phyloP scores from a whole-genome alignment of 768 basidiomycete species.

The Amanita rimosa region DNA sequence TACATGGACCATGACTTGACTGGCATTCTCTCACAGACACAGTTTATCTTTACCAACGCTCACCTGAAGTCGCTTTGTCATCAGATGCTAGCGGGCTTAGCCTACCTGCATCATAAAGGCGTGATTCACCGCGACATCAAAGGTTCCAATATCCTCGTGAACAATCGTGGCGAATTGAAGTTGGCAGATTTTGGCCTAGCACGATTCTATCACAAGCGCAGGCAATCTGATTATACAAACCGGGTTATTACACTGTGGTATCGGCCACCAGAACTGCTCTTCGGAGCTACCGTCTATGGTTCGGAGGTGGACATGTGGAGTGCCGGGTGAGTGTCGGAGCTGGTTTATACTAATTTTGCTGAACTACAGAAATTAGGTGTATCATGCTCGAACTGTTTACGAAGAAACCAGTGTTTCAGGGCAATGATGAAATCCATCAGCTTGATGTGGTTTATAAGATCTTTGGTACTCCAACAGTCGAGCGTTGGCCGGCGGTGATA shows the following conservation, averaged over 20 bases:
- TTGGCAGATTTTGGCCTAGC: conserved; percentile 97
- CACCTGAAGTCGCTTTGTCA: conserved; percentile 92
- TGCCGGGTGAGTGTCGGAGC: conserved; percentile 60
- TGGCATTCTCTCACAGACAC: conserved; percentile 84
- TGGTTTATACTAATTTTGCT: background rate
- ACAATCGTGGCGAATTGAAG: conserved; percentile 86
- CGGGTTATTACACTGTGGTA: conserved; percentile 99
- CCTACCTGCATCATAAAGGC: conserved; percentile 90
- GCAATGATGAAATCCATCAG: conserved; percentile 95
- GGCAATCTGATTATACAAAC: conserved; percentile 94
- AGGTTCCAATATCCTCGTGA: conserved; percentile 94
- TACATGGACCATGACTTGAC: conserved; percentile 99
- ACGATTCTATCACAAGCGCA: conserved; percentile 87
- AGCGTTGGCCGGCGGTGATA: conserved; percentile 73
- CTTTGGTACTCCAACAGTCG: conserved; percentile 77
- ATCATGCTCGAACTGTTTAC: conserved; percentile 98
- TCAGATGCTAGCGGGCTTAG: conserved; percentile 92
- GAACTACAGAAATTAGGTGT: conserved; percentile 45
- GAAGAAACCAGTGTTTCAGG: conserved; percentile 95
- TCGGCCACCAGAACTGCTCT: conserved; percentile 86
- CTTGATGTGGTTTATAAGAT: conserved; percentile 87
- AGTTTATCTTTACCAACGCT: conserved; percentile 74
- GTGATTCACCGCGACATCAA: conserved; percentile 99
- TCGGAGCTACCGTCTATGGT: conserved; percentile 94
- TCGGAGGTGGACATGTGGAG: conserved; percentile 99